Evolutionary conservation across 129 eudicot genomes (phyloP).

Genomic region (Smallanthus sonchifolius): DNA sequence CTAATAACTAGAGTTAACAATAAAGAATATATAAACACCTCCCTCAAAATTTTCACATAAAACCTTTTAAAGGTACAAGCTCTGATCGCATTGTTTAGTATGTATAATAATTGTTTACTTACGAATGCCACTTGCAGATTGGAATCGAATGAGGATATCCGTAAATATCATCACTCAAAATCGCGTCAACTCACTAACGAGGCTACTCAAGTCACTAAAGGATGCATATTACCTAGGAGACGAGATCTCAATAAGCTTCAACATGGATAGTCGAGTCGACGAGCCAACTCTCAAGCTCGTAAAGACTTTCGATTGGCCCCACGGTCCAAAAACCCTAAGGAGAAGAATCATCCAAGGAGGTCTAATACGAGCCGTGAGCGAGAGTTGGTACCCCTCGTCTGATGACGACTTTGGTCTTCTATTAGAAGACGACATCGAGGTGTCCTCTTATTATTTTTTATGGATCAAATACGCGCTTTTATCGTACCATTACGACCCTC

Average conservation of each 20-base stretch:
- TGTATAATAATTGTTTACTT: not conserved
- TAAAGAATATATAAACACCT: too few species aligned
- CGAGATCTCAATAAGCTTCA: constrained; percentile 80
- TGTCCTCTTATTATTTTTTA: constrained; percentile 80
- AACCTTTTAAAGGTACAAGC: too few species aligned
- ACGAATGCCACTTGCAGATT: constrained; percentile 48
- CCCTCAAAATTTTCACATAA: too few species aligned
- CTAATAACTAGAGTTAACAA: not conserved
- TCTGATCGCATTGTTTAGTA: not conserved
- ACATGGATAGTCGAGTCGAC: constrained; percentile 91
- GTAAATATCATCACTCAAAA: constrained; percentile 88
- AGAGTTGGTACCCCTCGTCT: constrained; percentile 93
- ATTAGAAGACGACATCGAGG: constrained; percentile 93
- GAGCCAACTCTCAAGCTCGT: constrained; percentile 70
- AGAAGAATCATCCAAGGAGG: constrained; percentile 96
- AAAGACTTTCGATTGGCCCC: constrained; percentile 73
- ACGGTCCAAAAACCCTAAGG: constrained; percentile 66
- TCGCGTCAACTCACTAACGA: constrained; percentile 61
- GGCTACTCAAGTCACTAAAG: constrained; percentile 74
- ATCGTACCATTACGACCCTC: constrained; percentile 89
- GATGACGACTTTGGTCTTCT: constrained; percentile 87
- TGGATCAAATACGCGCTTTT: constrained; percentile 92
- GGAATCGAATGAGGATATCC: constrained; percentile 77
- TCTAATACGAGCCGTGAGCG: constrained; percentile 86
- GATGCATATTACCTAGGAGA: constrained; percentile 83